phyloP scores from a whole-genome alignment of 441 rosid species.

The Pelargonium fulgidum region DNA sequence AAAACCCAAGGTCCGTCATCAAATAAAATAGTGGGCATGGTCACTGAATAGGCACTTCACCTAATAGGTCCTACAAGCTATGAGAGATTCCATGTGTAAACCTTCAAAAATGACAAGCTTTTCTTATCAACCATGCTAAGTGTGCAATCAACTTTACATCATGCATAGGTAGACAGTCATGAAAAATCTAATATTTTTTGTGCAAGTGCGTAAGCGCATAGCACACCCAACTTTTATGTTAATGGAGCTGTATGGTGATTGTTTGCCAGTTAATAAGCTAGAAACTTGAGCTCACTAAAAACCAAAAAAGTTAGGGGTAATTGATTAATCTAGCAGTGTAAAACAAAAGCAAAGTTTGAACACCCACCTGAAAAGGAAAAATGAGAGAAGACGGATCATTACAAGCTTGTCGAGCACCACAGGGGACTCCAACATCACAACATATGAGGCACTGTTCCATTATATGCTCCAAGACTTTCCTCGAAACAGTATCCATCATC shows the following conservation, averaged over 20 bases:
- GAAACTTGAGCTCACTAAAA: background rate
- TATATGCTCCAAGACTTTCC: constrained; percentile 78
- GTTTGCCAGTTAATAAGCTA: no score
- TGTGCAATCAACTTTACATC: background rate
- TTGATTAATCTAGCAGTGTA: background rate
- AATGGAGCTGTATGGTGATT: no score
- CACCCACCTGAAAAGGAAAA: constrained; percentile 83
- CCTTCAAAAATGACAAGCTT: background rate
- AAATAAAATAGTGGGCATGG: background rate
- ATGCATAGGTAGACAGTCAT: background rate
- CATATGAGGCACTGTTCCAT: constrained; percentile 82
- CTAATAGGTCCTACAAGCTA: background rate
- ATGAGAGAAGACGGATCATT: constrained; percentile 83
- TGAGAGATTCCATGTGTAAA: background rate
- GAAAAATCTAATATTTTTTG: background rate
- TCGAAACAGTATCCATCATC: constrained; percentile 69
- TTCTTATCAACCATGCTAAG: background rate
- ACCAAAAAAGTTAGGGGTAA: background rate
- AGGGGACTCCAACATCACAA: constrained; percentile 93
- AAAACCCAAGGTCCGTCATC: background rate
- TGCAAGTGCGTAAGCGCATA: background rate
- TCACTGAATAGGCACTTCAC: background rate
- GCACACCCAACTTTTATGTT: background rate
- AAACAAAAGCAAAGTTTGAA: background rate
- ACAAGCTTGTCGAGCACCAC: constrained; percentile 84